Base-by-base conservation (phyloP, 2,329 filamentous ascomycete genomes). In the Talaromyces pinophilus region DNA sequence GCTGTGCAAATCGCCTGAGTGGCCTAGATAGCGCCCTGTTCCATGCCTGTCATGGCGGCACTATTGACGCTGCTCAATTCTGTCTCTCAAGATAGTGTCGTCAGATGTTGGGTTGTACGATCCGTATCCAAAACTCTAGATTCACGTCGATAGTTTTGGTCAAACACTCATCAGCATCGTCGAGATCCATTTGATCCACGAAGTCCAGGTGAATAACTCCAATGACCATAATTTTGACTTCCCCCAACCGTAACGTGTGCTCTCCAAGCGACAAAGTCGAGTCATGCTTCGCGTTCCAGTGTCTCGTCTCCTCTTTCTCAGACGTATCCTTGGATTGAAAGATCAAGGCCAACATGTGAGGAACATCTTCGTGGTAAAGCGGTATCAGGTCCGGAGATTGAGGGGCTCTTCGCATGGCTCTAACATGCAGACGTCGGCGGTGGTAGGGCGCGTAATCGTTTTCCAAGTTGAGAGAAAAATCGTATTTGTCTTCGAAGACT, bases 231-330 rank as follows among this genome's bases (percentile, higher is more conserved):
- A 50, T 2, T 2, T 50, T 33, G 5, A 61, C 11, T 7, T 44
- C 19, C 3, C 42, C 59, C 17, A 33, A 42, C 8, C 42, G 30
- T 15, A 61, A 50, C 3, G n/a, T 61, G 59, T 61, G 59, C 28
- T 22, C 10, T 13, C 59, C 42, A 13, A 61, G 28, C 17, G 13
- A 28, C 28, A 61, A 11, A 7, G 11, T 61, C 5, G 42, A 28
- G 13, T 48, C 28, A 17, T 61, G 7, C 22, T 38, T 22, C 5
- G 59, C 42, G 15, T 19, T 33, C 42, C 59, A 28, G 17, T n/a
- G 42, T 22, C 30, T 55, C 15, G 52, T 35, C 30, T 38, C 17
- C 28, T 50, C 59, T 22, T 61, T 61, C 42, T 61, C 59, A 35
- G 28, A 22, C 10, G 25, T 8, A 61, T 50, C 42, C 10, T 61